phyloP scores from a whole-genome alignment of 2,329 filamentous ascomycete genomes.

The Pestalotiopsis sp. region DNA sequence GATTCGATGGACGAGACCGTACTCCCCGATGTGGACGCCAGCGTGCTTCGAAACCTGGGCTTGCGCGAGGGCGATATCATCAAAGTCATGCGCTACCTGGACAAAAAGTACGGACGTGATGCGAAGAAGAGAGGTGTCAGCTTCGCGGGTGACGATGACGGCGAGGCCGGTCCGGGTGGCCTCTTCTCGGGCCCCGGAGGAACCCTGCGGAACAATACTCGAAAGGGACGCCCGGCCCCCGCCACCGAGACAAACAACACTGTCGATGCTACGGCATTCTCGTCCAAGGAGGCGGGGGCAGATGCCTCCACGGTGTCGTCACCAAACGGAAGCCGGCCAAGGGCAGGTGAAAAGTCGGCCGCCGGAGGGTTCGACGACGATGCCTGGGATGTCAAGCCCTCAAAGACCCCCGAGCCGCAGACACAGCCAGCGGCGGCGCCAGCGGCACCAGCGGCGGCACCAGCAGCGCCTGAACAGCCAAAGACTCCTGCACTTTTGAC shows the following conservation, averaged over 20 bases:
- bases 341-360: conserved; percentile 30
- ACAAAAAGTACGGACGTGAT: conserved; percentile 75
- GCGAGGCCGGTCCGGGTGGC: conserved; percentile 62
- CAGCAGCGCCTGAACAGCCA: conserved; percentile 27
- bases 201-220: conserved; percentile 87
- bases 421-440: conserved; percentile 48
- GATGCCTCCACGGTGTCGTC: conserved; percentile 43
- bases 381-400: conserved; percentile 93
- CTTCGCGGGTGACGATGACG: conserved; percentile 42
- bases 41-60: conserved; percentile 83
- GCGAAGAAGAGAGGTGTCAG: conserved; percentile 51
- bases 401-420: conserved; percentile 55
- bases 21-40: conserved; percentile 84
- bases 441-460: conserved; percentile 44
- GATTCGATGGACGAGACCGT: conserved; percentile 97
- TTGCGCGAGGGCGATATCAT: conserved; percentile 95
- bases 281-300: conserved; percentile 53
- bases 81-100: conserved; percentile 88
- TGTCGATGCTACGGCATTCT: conserved; percentile 86
- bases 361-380: conserved; percentile 85
- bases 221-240: conserved; percentile 86
- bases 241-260: conserved; percentile 84
- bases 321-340: conserved; percentile 30
- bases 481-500: conserved; percentile 28
- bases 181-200: conserved; percentile 95